Conservation (phyloP, 2,329 filamentous ascomycete species). For the Hypoxylon sp. region DNA sequence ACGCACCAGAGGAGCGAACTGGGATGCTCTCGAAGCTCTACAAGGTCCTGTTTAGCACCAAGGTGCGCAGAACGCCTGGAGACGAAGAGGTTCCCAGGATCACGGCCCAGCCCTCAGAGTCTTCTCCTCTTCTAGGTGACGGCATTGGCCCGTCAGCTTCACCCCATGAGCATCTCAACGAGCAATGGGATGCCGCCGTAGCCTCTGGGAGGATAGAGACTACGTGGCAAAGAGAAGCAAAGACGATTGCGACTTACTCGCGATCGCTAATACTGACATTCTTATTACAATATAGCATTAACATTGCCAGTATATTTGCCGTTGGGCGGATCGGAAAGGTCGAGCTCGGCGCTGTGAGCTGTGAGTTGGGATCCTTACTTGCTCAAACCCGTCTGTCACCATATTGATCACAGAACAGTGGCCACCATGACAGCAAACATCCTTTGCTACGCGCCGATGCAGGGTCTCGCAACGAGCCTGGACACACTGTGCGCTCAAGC, state of each 20-base stretch:
- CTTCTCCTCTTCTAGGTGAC: conserved; percentile 61
- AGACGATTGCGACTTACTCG: conserved; percentile 82
- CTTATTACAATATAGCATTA: conserved; percentile 85
- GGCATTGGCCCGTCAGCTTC: conserved; percentile 61
- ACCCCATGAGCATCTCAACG: conserved; percentile 72
- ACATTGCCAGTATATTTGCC: conserved; percentile 84
- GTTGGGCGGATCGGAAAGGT: conserved; percentile 82
- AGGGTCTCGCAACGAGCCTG: conserved; percentile 89
- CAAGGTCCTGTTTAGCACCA: conserved; percentile 69
- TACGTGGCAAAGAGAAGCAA: conserved; percentile 90
- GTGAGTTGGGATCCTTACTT: conserved; percentile 50
- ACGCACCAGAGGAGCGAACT: conserved; percentile 56
- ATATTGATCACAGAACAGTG: conserved; percentile 56
- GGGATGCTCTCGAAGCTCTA: conserved; percentile 60
- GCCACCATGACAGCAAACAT: conserved; percentile 87
- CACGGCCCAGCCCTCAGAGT: conserved; percentile 59
- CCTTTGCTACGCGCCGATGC: conserved; percentile 81
- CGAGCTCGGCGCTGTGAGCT: conserved; percentile 76
- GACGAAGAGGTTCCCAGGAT: conserved; percentile 58
- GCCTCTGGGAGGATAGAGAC: conserved; percentile 85
- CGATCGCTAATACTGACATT: conserved; percentile 81
- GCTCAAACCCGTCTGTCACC: conserved; percentile 18
- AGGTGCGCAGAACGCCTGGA: conserved; percentile 59
- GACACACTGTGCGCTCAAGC: conserved; percentile 96
- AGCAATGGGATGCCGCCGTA: conserved; percentile 90